Evolutionary conservation across 106 monocot genomes (phyloP).

Genomic region (Phalaenopsis aphrodite): DNA sequence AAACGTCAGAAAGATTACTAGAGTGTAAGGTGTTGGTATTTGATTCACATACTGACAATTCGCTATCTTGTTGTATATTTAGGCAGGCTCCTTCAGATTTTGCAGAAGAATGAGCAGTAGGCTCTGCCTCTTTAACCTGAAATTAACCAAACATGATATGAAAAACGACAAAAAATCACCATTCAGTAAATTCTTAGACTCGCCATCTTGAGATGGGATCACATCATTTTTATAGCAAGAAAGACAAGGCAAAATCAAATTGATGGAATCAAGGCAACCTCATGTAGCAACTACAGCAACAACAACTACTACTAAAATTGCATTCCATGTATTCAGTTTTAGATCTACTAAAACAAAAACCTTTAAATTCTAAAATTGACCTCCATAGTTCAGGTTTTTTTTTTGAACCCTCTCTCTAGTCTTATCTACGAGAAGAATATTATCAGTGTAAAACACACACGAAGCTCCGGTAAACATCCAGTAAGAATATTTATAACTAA

Average conservation of each 20-base stretch:
- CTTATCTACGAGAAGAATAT: no score
- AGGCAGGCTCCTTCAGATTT: constrained; percentile 4
- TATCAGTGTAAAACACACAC: no score
- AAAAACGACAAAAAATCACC: neutral
- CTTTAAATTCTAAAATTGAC: no score
- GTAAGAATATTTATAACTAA: no score
- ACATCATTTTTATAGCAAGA: neutral
- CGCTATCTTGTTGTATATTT: neutral
- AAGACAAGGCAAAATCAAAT: neutral
- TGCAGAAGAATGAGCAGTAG: neutral
- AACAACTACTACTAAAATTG: no score
- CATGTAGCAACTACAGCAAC: neutral
- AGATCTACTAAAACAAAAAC: no score
- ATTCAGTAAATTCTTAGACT: neutral
- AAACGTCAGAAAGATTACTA: neutral
- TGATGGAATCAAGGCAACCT: neutral
- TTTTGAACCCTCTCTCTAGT: no score
- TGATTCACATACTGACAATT: neutral
- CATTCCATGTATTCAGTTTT: no score
- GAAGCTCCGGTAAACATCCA: no score
- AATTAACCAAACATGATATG: neutral
- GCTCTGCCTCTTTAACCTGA: constrained; percentile 1
- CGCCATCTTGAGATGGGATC: neutral
- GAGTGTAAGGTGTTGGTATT: neutral
- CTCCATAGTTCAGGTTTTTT: no score